Evolutionary conservation across 352 stramenopile genomes (phyloP), one percentile per base, ranked within the genome.

Genomic region (Paralagenidium karlingii): DNA sequence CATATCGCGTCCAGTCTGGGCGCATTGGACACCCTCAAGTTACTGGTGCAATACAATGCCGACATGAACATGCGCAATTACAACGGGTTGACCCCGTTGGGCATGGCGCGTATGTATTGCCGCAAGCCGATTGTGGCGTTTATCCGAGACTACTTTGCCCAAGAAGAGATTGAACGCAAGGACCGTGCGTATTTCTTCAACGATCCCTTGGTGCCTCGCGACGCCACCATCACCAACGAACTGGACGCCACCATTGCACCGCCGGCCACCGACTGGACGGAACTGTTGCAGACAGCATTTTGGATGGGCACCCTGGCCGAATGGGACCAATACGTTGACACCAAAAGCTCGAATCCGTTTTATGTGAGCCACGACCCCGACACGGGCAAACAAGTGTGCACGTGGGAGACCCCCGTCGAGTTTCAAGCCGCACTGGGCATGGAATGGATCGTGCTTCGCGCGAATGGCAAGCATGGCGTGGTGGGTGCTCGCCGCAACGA

Each of bases 11-110:
- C 73, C 34, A 43, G 58, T 10, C 45, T 55, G 8, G 75, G 75
- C 21, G 75, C 75, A 5, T 58, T 86, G n/a, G 50, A 65, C 3
- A 89, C 71, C 5, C 55, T 88, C 13, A 59, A 67, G 30, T 30
- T 90, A 18, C 62, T 90, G 3, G 46, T 90, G 1, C 66, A 88
- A 18, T 92, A 90, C 32, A 62, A 69, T 9, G 66, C 66, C 2
- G 76, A 88, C 27, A 84, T 92, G 64, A 92, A 87, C 39, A 43
- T 84, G 5, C 82, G 80, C 30, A 92, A 92, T 32, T 92, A 85
- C 22, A 63, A 75, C 8, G 73, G 75, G 1, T 82, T 78, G 34
- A 90, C 77, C 5, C 70, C 76, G 3, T 42, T 90, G 1, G 79
- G 74, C 7, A 65, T 86, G 49, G 76, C 76, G 4, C 63, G 76